Base-by-base conservation (phyloP, 768 basidiomycete genomes). In the Exsudoporus frostii region DNA sequence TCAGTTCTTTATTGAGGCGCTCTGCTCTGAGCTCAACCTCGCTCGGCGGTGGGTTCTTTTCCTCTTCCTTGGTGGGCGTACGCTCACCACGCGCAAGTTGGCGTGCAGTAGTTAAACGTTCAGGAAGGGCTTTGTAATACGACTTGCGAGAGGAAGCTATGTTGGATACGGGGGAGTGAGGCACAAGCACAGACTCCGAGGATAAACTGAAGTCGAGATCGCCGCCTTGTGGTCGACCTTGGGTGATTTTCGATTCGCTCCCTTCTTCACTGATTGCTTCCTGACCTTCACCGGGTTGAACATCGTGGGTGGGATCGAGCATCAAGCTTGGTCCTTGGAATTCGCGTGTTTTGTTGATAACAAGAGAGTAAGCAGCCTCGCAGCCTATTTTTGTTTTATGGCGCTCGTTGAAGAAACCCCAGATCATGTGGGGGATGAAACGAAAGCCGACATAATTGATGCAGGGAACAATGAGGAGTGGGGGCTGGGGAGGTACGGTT, bases 321-420 rank as follows among this genome's bases (percentile, higher is more conserved):
- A 64, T 47, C 15, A 40, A 50, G 40, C 36, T 24, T 22, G 70
- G 73, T 5, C 78, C 69, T 19, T 72, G 63, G 46, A 95, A 77
- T 1, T 85, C 82, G 13, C 93, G 82, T 3, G 81, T 83, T 42
- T 76, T 62, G 7, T 74, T 75, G 69, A 78, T 75, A 58, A 97
- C 79, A 51, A 98, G 76, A 42, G 76, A 74, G 65, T 90, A 88
- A 0, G 87, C 94, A 11, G 87, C 87, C 59, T 95, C 85, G 10
- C 89, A 86, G 30, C 96, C 96, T 13, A 80, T 70, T 7, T 72
- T 79, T n/a, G 92, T 92, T 64, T 88, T 84, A 43, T 83, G 74
- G 8, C 93, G 84, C 66, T 90, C 86, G 66, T 92, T 94, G 76
- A 97, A 98, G 71, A 93, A 93, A 57, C 85, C 90, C 83, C 84